These are phyloP conservation scores for Gossypium arboreum DNA, from an alignment of 345 rosid genomes.

Conservation along the genomic window DNA sequence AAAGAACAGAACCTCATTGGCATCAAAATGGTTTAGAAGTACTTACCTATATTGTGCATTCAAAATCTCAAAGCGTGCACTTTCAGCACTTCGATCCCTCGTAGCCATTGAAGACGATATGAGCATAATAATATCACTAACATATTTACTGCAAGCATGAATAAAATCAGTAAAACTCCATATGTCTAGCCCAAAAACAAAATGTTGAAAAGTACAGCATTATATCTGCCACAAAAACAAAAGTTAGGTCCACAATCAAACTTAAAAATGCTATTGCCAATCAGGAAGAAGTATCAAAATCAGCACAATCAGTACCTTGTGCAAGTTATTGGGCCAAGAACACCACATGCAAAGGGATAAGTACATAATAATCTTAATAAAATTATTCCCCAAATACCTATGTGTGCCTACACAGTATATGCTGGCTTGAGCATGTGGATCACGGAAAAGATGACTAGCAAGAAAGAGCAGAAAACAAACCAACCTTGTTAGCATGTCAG, in stretches of 20 bases:
- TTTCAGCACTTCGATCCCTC: conserved; percentile 89
- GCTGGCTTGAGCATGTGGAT: neutral
- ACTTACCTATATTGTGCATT: conserved; percentile 69
- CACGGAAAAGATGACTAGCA: neutral
- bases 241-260: neutral
- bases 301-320: neutral
- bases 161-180: conserved; percentile 14
- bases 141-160: conserved; percentile 69
- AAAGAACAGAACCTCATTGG: neutral
- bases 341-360: neutral
- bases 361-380: neutral
- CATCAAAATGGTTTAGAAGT: neutral
- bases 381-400: neutral
- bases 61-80: conserved; percentile 90
- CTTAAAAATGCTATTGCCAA: neutral
- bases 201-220: conserved; percentile 2
- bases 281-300: neutral
- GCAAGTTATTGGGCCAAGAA: neutral
- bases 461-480: conserved; percentile 16
- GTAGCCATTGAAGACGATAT: conserved; percentile 90
- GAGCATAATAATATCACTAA: conserved; percentile 77
- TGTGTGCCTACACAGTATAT: neutral
- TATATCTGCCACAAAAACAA: neutral
- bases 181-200: neutral
- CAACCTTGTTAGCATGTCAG: conserved; percentile 88